Conservation (phyloP, 148 eudicot genomes). For the Pharnaceum exiguum region DNA sequence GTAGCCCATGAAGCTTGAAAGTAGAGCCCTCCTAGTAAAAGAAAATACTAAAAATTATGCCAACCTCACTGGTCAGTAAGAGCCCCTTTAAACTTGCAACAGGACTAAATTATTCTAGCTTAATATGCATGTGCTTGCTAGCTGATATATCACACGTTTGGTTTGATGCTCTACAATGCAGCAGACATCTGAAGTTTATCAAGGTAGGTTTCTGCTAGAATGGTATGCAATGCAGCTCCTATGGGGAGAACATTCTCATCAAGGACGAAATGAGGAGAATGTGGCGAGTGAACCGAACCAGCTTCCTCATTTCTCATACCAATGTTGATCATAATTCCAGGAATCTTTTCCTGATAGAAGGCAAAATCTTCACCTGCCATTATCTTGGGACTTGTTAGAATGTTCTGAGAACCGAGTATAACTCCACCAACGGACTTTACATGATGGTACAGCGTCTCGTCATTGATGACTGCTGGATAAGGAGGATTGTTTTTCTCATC, state of each 20-base stretch:
- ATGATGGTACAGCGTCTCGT: constrained; percentile 43
- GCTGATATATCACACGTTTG: too few species aligned
- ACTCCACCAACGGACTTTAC: constrained; percentile 39
- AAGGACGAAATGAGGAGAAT: constrained; percentile 68
- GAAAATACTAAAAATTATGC: too few species aligned
- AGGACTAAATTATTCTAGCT: too few species aligned
- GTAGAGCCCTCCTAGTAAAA: too few species aligned
- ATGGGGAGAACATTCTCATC: constrained; percentile 76
- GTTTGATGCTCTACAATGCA: background rate
- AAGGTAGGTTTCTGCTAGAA: constrained; percentile 56
- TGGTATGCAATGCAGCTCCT: constrained; percentile 59
- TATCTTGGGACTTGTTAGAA: constrained; percentile 25
- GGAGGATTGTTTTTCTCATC: constrained; percentile 38
- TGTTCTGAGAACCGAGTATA: constrained; percentile 52
- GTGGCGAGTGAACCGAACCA: constrained; percentile 59
- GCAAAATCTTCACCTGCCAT: constrained; percentile 95
- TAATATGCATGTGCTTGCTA: too few species aligned
- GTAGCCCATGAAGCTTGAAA: too few species aligned
- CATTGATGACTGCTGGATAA: constrained; percentile 63
- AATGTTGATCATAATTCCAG: constrained; percentile 50
- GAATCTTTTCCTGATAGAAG: constrained; percentile 69
- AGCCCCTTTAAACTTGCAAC: too few species aligned
- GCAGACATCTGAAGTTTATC: constrained; percentile 22
- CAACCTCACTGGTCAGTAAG: too few species aligned
- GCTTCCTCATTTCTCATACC: constrained; percentile 62